phyloP scores from a whole-genome alignment of 371 early-diverging fungal species.

The Blakeslea trispora region DNA sequence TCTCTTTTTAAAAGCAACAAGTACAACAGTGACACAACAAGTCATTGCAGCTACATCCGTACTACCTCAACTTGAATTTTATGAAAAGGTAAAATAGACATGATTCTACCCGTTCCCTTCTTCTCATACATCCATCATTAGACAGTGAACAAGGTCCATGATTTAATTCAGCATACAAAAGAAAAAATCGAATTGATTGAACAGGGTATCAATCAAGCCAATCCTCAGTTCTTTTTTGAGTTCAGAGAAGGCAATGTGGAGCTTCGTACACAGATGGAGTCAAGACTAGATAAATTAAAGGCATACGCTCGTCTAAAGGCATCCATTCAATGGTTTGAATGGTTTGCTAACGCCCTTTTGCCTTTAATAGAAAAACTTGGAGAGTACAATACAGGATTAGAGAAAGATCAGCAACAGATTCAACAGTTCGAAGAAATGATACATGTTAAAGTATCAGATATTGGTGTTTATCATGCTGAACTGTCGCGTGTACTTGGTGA shows the following conservation, averaged over 20 bases:
- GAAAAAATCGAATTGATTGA: conserved; percentile 5
- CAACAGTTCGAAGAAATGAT: not conserved
- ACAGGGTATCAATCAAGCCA: conserved; percentile 1
- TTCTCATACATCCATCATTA: not conserved
- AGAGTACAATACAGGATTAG: not conserved
- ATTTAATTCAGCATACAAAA: conserved; percentile 2
- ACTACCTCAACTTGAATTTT: conserved; percentile 13
- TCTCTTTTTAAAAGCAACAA: too few relatives aligned
- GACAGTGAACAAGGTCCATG: not conserved
- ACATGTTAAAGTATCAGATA: not conserved
- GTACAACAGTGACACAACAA: conserved; percentile 4
- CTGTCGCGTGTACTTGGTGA: not conserved
- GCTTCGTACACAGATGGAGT: not conserved
- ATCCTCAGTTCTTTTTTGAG: conserved; percentile 13
- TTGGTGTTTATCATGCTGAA: not conserved
- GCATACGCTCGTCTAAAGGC: conserved; percentile 5
- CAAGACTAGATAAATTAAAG: not conserved
- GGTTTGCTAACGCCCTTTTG: not conserved
- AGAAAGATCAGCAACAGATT: not conserved
- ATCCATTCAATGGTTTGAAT: not conserved
- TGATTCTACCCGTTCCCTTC: too few relatives aligned
- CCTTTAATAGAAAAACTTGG: not conserved
- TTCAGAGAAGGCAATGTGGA: not conserved
- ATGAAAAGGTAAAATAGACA: not conserved
- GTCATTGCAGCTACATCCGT: conserved; percentile 1